These are phyloP conservation scores for Saturnispora galanensis DNA, from an alignment of 805 yeast genomes.

Conservation along the genomic window DNA sequence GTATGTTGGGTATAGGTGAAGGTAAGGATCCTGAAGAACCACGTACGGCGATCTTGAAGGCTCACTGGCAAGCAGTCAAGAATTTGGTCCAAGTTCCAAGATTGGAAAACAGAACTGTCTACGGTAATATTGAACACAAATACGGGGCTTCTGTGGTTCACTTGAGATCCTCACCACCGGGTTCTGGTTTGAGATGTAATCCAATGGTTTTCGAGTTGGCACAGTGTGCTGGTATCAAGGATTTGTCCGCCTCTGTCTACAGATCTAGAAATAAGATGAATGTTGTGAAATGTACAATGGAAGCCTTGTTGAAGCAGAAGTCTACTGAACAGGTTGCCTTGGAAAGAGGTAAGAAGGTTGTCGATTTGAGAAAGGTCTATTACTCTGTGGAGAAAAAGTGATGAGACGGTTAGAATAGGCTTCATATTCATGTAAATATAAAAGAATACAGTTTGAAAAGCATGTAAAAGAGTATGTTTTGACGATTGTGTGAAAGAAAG, in stretches of 20 bases:
- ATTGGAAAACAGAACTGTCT: constrained; percentile 83
- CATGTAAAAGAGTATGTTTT: too few species aligned
- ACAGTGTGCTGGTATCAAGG: constrained; percentile 88
- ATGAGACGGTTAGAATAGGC: not conserved
- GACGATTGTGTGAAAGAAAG: too few species aligned
- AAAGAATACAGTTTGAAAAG: too few species aligned
- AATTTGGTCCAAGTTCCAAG: constrained; percentile 75
- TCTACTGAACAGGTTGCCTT: constrained; percentile 81
- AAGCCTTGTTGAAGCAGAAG: constrained; percentile 71
- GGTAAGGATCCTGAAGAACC: constrained; percentile 80
- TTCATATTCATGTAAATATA: constrained; percentile 1
- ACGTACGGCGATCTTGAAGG: constrained; percentile 66
- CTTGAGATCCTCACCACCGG: constrained; percentile 82
- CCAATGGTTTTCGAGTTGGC: constrained; percentile 86
- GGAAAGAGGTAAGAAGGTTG: constrained; percentile 89
- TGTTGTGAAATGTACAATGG: constrained; percentile 81
- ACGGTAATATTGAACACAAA: constrained; percentile 73
- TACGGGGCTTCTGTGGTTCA: constrained; percentile 79
- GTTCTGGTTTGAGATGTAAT: constrained; percentile 87
- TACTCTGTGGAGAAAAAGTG: constrained; percentile 31
- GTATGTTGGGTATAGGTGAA: constrained; percentile 91
- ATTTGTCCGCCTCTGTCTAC: constrained; percentile 83
- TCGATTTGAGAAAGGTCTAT: constrained; percentile 85
- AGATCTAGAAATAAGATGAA: constrained; percentile 92
- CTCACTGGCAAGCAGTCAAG: constrained; percentile 90